Evolutionary conservation across 2,329 filamentous ascomycete genomes (phyloP), one percentile per base, ranked within the genome.

Genomic region (Fusarium mangiferae): DNA sequence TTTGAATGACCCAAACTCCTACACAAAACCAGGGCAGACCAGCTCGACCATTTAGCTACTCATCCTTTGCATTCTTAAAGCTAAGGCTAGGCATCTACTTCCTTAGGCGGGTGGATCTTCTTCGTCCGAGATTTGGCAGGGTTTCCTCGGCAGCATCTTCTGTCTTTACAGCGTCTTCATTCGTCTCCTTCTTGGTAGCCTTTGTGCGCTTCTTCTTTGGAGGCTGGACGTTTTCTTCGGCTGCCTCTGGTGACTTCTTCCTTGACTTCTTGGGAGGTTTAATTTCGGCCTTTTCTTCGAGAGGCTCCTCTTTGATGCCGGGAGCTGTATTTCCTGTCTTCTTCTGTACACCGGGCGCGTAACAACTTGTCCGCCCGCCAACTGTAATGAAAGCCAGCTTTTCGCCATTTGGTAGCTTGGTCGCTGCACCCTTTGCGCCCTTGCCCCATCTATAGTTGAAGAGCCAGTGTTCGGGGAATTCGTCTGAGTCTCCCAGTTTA

Each of bases 391-490:
- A 96, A 0, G 91, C 90, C 51, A 98, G 91, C 82, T 93, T 95
- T 72, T 95, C 92, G 0, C 96, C 96, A 73, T 90, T 97, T 0
- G 96, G 96, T 35, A 98, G 83, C 55, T 87, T 88, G 9, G 88
- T 89, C 2, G 87, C 83, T 3, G 90, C 87, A 36, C 88, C 89
- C 79, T 96, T 97, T 78, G 93, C 95, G 79, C 94, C 94, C 79
- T 98, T 98, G 18, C 91, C 90, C 96, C 96, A 98, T 33, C 95
- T 90, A 80, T 97, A 88, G 71, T 93, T 92, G 85, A 97, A 97
- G 17, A 97, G 85, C 94, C 96, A 99, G 70, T 95, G 88, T 10
- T 93, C 87, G 0, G 96, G 96, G 72, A 98, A 98, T 78, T 93
- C 86, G 44, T 93, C 91, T 26, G 93, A 95, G 73, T 98, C 95